phyloP scores from a whole-genome alignment of 495 filamentous ascomycete genomes.

The Penicillium turbatum region DNA sequence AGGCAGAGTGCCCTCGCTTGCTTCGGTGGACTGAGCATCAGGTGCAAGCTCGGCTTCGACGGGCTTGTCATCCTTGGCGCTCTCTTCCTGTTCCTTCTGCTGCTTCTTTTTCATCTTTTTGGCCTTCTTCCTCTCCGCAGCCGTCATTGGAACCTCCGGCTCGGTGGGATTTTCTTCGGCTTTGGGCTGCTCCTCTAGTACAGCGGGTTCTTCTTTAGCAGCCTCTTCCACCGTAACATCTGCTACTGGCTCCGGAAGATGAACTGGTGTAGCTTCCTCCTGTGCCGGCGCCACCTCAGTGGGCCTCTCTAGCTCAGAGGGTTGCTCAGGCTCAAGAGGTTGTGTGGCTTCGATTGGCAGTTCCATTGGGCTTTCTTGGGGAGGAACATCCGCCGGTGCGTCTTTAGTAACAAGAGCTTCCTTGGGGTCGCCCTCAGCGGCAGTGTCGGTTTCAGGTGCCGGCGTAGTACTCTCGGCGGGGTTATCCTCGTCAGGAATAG shows the following conservation, averaged over 20 bases:
- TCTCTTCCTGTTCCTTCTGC: constrained; percentile 13
- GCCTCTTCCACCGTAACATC: neutral
- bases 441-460: constrained; percentile 8
- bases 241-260: neutral
- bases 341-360: neutral
- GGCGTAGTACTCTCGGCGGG: constrained; percentile 9
- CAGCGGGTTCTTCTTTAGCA: neutral
- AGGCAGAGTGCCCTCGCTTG: constrained; percentile 1
- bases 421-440: neutral
- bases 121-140: constrained; percentile 42
- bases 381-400: neutral
- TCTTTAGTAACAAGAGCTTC: constrained; percentile 2
- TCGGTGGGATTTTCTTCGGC: constrained; percentile 1
- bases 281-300: neutral
- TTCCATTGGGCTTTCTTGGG: constrained; percentile 4
- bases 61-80: constrained; percentile 5
- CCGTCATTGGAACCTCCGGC: constrained; percentile 16
- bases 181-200: neutral
- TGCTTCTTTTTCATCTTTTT: constrained; percentile 20
- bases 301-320: neutral
- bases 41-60: neutral
- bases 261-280: neutral
- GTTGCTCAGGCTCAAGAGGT: constrained; percentile 2
- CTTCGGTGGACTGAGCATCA: constrained; percentile 1
- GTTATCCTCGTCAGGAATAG: constrained; percentile 16